Percentiles rank a stretch among this genome's conserved stretches.
Evolutionary conservation across 1,284 basidiomycete genomes (phyloP).

Genomic region (Ustanciosporium gigantosporum): DNA sequence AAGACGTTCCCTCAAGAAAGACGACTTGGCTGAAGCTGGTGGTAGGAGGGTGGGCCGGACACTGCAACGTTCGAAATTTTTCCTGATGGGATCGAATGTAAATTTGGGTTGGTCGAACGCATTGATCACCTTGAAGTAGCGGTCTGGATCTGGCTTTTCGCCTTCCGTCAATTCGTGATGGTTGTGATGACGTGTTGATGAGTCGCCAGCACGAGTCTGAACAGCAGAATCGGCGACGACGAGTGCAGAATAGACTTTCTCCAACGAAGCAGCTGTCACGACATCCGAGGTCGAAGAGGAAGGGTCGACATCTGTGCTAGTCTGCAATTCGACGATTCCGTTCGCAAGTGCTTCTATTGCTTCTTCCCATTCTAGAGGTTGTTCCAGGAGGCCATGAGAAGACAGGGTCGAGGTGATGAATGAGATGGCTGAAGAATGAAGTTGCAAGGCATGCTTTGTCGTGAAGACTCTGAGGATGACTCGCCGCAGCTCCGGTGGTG

Average conservation of each 20-base stretch:
- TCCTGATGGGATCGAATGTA: slow-evolving; percentile 81
- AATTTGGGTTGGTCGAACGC: slow-evolving; percentile 92
- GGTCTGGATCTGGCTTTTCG: slow-evolving; percentile 78
- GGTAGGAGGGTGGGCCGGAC: slow-evolving; percentile 35
- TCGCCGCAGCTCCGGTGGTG: slow-evolving; percentile 50
- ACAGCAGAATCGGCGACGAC: slow-evolving; percentile 50
- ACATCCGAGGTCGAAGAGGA: slow-evolving; percentile 18
- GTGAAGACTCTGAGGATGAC: slow-evolving; percentile 53
- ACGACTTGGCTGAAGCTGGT: slow-evolving; percentile 29
- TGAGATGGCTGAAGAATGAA: slow-evolving; percentile 54
- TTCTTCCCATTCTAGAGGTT: slow-evolving; percentile 48
- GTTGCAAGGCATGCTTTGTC: slow-evolving; percentile 52
- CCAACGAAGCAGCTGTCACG: slow-evolving; percentile 48
- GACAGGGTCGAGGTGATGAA: slow-evolving; percentile 54
- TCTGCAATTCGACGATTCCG: slow-evolving; percentile 48
- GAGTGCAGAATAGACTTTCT: slow-evolving; percentile 52
- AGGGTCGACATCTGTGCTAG: slow-evolving; percentile 2
- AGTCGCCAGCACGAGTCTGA: slow-evolving; percentile 1
- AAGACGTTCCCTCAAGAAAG: slow-evolving; percentile 44
- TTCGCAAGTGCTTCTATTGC: slow-evolving; percentile 57
- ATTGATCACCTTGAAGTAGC: slow-evolving; percentile 81
- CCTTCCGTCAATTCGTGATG: slow-evolving; percentile 48
- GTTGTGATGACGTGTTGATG: too few relatives aligned
- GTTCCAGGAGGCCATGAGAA: slow-evolving; percentile 47
- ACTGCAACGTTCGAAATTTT: slow-evolving; percentile 70